Evolutionary conservation across 805 yeast species (phyloP).

Genomic region (Scheffersomyces coipomensis): DNA sequence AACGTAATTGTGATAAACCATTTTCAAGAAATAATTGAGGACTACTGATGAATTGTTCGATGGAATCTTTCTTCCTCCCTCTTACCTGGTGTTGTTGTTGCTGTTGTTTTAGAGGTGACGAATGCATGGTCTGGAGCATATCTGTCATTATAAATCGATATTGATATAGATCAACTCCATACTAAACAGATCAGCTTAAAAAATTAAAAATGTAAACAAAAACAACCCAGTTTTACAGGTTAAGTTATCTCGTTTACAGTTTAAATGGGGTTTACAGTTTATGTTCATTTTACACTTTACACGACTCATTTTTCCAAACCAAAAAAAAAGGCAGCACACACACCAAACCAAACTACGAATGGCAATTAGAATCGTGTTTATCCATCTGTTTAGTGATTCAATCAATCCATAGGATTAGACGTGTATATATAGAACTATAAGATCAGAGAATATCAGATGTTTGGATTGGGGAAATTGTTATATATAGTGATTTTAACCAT

Average conservation of each 20-base stretch:
- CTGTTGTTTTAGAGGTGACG: neutral
- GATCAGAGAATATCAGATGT: no score
- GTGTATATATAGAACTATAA: no score
- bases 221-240: no score
- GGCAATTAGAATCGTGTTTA: neutral
- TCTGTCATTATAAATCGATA: no score
- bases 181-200: no score
- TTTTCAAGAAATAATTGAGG: slow-evolving; percentile 34
- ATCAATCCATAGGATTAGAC: no score
- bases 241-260: no score
- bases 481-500: slow-evolving; percentile 59
- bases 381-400: no score
- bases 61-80: slow-evolving; percentile 35
- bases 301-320: neutral
- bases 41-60: slow-evolving; percentile 36
- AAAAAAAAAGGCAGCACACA: neutral
- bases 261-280: no score
- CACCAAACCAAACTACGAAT: no score
- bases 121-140: neutral
- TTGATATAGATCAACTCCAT: no score
- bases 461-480: slow-evolving; percentile 59
- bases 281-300: neutral
- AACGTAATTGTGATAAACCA: slow-evolving; percentile 32
- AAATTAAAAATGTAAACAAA: no score
- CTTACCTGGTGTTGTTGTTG: slow-evolving; percentile 1